These are phyloP conservation scores for Neurospora crassa DNA, from an alignment of 2,329 filamentous ascomycete species.

Conservation along the genomic window DNA sequence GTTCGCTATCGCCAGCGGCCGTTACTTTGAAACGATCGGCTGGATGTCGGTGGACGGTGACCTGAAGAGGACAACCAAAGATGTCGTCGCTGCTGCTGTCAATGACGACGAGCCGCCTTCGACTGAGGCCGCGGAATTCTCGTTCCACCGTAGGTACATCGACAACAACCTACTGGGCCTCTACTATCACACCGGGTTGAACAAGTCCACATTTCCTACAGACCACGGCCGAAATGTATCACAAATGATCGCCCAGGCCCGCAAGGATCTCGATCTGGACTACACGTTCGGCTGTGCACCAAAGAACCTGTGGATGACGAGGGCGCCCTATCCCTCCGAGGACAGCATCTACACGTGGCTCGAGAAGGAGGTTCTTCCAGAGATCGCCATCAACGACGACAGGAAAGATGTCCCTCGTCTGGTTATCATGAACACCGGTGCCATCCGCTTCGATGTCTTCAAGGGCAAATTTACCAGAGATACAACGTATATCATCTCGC, in stretches of 20 bases:
- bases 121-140: conserved; percentile 27
- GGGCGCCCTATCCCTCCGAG: conserved; percentile 62
- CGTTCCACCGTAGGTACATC: conserved; percentile 75
- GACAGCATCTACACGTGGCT: conserved; percentile 78
- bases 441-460: conserved; percentile 92
- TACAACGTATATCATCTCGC: conserved; percentile 75
- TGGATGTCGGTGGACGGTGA: conserved; percentile 78
- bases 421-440: conserved; percentile 79
- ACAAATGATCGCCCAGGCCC: conserved; percentile 56
- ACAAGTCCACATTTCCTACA: conserved; percentile 66
- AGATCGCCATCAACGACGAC: conserved; percentile 46
- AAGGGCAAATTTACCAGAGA: conserved; percentile 85
- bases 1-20: conserved; percentile 73
- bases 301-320: conserved; percentile 69
- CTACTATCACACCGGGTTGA: conserved; percentile 67
- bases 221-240: conserved; percentile 64
- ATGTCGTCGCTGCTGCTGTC: not conserved
- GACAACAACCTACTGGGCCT: conserved; percentile 88
- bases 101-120: conserved; percentile 15
- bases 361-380: conserved; percentile 63
- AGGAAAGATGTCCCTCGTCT: conserved; percentile 55
- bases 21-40: conserved; percentile 91
- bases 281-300: conserved; percentile 75
- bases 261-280: conserved; percentile 63
- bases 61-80: conserved; percentile 23